phyloP scores from a whole-genome alignment of 352 stramenopile species.

The Globisporangium emineosum region DNA sequence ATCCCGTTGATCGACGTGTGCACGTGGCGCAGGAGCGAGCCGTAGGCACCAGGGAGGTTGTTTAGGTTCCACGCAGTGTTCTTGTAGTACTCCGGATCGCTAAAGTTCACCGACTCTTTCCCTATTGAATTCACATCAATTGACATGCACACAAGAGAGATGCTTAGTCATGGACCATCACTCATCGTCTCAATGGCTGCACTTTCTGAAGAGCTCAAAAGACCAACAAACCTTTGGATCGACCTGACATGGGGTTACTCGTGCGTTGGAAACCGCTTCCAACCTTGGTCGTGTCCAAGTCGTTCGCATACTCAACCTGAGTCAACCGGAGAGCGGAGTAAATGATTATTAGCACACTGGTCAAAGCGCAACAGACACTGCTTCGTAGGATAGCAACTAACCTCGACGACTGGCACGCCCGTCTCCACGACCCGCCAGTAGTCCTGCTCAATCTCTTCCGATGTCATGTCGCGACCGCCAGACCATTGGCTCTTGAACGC shows the following conservation, averaged over 20 bases:
- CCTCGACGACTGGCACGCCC: slow-evolving; percentile 31
- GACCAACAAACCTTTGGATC: neutral
- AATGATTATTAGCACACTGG: neutral
- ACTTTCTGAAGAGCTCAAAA: neutral
- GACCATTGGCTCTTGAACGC: slow-evolving; percentile 62
- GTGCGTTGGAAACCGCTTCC: slow-evolving; percentile 78
- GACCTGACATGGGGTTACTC: slow-evolving; percentile 13
- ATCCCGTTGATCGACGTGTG: slow-evolving; percentile 95
- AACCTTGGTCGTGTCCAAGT: slow-evolving; percentile 78
- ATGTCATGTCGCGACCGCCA: slow-evolving; percentile 32
- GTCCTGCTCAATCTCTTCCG: slow-evolving; percentile 77
- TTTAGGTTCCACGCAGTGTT: slow-evolving; percentile 97
- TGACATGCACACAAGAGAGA: neutral
- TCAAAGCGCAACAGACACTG: neutral
- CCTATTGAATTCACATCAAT: slow-evolving; percentile 17
- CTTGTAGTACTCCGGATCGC: slow-evolving; percentile 66
- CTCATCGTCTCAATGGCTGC: neutral
- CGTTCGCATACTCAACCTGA: slow-evolving; percentile 89
- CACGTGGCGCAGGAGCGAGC: slow-evolving; percentile 92
- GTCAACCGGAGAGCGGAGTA: neutral
- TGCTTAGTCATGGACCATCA: neutral
- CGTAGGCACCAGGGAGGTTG: slow-evolving; percentile 92
- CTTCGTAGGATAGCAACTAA: neutral
- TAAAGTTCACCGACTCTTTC: slow-evolving; percentile 49
- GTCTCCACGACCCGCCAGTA: slow-evolving; percentile 89